Conservation (phyloP, 2,329 filamentous ascomycete species). For the Fusarium nygamai region DNA sequence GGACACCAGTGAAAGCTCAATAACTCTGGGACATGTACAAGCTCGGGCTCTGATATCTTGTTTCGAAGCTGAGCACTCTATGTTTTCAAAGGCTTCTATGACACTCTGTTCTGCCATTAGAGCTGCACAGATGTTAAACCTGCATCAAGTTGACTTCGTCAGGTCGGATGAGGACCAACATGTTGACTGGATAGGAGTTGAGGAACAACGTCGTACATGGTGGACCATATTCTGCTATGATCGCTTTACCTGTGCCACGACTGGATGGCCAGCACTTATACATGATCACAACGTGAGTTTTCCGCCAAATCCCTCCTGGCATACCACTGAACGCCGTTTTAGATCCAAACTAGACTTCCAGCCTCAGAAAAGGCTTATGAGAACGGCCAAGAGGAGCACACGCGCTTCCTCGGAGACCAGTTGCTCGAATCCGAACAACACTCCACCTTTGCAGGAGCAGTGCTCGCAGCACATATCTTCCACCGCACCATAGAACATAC, state of each 20-base stretch:
- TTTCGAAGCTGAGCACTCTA: constrained; percentile 17
- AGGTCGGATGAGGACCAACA: no score
- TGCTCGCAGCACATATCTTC: constrained; percentile 7
- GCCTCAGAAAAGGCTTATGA: constrained; percentile 6
- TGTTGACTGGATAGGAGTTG: constrained; percentile 3
- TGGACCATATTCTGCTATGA: constrained; percentile 26
- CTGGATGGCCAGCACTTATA: constrained; percentile 19
- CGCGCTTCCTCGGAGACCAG: constrained; percentile 9
- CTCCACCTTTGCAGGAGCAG: constrained; percentile 9
- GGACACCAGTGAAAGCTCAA: not conserved
- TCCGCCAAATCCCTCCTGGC: rapidly evolving
- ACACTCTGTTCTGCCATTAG: constrained; percentile 6
- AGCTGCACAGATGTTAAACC: constrained; percentile 3
- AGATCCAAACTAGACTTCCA: constrained; percentile 15
- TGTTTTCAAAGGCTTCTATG: constrained; percentile 20
- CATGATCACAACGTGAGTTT: not conserved
- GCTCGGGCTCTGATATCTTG: constrained; percentile 8
- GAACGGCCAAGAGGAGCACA: not conserved
- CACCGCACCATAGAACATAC: constrained; percentile 19
- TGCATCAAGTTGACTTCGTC: not conserved
- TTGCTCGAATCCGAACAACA: not conserved
- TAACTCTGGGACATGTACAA: constrained; percentile 1
- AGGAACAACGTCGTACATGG: constrained; percentile 16
- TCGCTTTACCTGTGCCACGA: constrained; percentile 16
- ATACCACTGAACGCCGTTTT: not conserved